A percentile compares a stretch with the other conserved stretches of the same genome.
Conservation (phyloP, 2,329 filamentous ascomycete genomes). For the Alternaria metachromatica region DNA sequence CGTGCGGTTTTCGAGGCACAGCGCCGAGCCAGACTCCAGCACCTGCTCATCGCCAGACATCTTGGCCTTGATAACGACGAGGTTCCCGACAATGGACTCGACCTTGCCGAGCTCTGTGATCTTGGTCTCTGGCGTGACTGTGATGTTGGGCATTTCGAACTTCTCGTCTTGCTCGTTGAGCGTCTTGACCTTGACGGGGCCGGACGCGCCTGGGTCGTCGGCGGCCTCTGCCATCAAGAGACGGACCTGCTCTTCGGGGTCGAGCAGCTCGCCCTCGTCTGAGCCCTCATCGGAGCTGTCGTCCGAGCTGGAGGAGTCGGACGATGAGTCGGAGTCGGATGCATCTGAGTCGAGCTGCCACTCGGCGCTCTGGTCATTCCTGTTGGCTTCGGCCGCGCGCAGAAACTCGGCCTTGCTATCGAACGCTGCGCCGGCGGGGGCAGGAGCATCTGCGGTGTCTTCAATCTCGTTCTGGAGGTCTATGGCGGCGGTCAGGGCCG, state of each 20-base stretch:
- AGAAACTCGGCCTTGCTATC: slow-evolving; percentile 52
- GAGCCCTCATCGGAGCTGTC: slow-evolving; percentile 62
- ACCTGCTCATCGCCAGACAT: slow-evolving; percentile 83
- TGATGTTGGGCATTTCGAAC: slow-evolving; percentile 73
- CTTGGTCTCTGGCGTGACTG: slow-evolving; percentile 77
- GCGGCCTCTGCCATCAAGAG: slow-evolving; percentile 85
- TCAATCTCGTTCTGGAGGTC: slow-evolving; percentile 17
- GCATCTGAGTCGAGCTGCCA: slow-evolving; percentile 76
- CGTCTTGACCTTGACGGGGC: slow-evolving; percentile 70
- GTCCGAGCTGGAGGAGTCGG: slow-evolving; percentile 56
- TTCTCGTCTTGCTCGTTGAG: slow-evolving; percentile 74
- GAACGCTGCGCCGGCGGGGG: slow-evolving; percentile 7
- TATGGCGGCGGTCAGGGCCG: slow-evolving; percentile 21
- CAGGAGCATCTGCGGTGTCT: background rate
- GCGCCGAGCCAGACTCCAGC: slow-evolving; percentile 80
- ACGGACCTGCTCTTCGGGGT: slow-evolving; percentile 81
- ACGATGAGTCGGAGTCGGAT: slow-evolving; percentile 62
- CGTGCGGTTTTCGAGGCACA: slow-evolving; percentile 77
- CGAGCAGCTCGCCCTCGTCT: slow-evolving; percentile 70
- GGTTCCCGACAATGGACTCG: slow-evolving; percentile 78
- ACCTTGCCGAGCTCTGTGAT: slow-evolving; percentile 78
- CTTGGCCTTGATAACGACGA: slow-evolving; percentile 78
- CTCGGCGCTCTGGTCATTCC: slow-evolving; percentile 68
- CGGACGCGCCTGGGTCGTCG: slow-evolving; percentile 77
- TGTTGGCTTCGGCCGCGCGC: slow-evolving; percentile 53